phyloP scores from a whole-genome alignment of 164 flowering plant genomes.

The Berberis thunbergii region DNA sequence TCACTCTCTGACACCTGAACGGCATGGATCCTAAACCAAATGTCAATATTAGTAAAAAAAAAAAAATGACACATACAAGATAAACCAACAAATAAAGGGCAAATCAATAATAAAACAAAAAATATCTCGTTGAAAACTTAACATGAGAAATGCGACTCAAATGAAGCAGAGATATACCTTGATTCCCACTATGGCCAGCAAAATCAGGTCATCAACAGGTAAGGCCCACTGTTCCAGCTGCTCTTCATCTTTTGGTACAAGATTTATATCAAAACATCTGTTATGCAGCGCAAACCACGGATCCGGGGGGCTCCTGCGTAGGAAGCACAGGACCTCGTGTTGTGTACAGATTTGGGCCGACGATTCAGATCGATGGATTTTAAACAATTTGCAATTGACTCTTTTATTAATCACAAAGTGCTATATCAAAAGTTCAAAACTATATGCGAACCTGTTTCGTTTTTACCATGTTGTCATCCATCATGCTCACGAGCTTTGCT shows the following conservation, averaged over 20 bases:
- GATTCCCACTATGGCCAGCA: slow-evolving; percentile 83
- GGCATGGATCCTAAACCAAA: slow-evolving; percentile 80
- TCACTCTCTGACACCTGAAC: too few relatives aligned
- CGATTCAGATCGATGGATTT: too few relatives aligned
- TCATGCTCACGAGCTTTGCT: slow-evolving; percentile 11
- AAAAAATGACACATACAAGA: background rate
- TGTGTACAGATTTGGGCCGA: too few relatives aligned
- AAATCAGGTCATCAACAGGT: slow-evolving; percentile 73
- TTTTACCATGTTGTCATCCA: too few relatives aligned
- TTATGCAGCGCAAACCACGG: slow-evolving; percentile 88
- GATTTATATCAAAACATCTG: slow-evolving; percentile 36
- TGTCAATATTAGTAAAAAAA: background rate
- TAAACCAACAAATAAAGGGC: background rate
- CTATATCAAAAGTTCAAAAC: background rate
- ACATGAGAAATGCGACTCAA: background rate
- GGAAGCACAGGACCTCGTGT: too few relatives aligned
- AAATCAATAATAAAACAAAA: background rate
- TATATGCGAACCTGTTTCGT: too few relatives aligned
- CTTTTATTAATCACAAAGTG: too few relatives aligned
- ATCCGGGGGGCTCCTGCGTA: too few relatives aligned
- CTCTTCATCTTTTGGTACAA: slow-evolving; percentile 62
- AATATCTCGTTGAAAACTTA: background rate
- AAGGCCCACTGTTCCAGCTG: slow-evolving; percentile 51
- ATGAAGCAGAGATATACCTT: slow-evolving; percentile 43
- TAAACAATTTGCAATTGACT: slow-evolving; percentile 14